A percentile compares a stretch with the other conserved stretches of the same genome.
These are phyloP conservation scores for Suhomyces bokatorum DNA, from an alignment of 1,139 yeast genomes.

Conservation along the genomic window DNA sequence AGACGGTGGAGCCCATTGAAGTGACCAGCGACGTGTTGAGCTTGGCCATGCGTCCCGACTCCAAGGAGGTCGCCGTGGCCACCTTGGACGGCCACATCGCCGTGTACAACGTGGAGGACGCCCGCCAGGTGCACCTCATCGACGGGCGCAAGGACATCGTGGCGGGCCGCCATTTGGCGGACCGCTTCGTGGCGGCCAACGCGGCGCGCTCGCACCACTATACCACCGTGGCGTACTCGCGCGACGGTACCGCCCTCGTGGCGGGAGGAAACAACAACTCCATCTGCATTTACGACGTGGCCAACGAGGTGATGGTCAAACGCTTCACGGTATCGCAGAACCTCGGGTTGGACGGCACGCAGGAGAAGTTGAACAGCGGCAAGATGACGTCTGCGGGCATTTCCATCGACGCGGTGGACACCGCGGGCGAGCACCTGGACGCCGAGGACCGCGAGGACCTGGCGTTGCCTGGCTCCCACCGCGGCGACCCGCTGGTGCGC, in stretches of 20 bases:
- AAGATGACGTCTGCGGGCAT: slow-evolving; percentile 84
- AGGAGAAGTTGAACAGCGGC: slow-evolving; percentile 72
- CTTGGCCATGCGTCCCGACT: slow-evolving; percentile 86
- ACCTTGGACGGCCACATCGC: slow-evolving; percentile 87
- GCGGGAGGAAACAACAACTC: slow-evolving; percentile 95
- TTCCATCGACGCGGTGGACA: slow-evolving; percentile 76
- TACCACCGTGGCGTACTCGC: slow-evolving; percentile 78
- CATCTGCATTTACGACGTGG: slow-evolving; percentile 85
- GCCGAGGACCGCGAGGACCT: slow-evolving; percentile 77
- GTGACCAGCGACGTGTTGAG: slow-evolving; percentile 83
- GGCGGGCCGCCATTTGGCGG: slow-evolving; percentile 83
- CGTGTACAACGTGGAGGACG: slow-evolving; percentile 80
- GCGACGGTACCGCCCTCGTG: slow-evolving; percentile 82
- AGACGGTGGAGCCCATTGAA: slow-evolving; percentile 87
- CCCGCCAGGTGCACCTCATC: slow-evolving; percentile 76
- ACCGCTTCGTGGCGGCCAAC: slow-evolving; percentile 77
- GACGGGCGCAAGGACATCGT: slow-evolving; percentile 86
- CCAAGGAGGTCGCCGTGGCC: slow-evolving; percentile 83
- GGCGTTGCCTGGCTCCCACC: slow-evolving; percentile 81
- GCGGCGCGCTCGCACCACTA: slow-evolving; percentile 84
- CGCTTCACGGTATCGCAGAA: slow-evolving; percentile 84
- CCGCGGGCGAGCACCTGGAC: slow-evolving; percentile 84
- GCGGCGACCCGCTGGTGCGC: slow-evolving; percentile 86
- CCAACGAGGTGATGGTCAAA: slow-evolving; percentile 80
- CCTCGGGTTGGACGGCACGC: slow-evolving; percentile 89